A percentile compares a stretch with the other conserved stretches of the same genome.
Evolutionary conservation across 192 early-diverging fungal genomes (phyloP).

Genomic region (Backusella psychrophila): DNA sequence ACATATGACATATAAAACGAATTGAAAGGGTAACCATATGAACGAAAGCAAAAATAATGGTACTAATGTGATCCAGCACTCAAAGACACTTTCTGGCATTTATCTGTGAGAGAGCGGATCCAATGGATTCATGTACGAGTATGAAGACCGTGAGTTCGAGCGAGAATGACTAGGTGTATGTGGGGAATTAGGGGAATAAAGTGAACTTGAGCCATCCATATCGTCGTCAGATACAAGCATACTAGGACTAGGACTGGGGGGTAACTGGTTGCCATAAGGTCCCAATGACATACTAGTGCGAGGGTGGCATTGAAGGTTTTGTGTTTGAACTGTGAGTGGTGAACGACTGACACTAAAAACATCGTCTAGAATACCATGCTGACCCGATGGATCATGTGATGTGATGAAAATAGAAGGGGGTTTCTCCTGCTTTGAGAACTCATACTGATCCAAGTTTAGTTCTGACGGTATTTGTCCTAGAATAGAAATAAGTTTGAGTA

Average conservation of each 20-base stretch:
- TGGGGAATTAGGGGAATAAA: slow-evolving; percentile 28
- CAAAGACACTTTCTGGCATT: not conserved
- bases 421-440: not conserved
- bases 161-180: slow-evolving; percentile 24
- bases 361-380: slow-evolving; percentile 1
- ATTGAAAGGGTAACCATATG: not conserved
- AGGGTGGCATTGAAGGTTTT: slow-evolving; percentile 5
- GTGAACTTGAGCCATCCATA: slow-evolving; percentile 18
- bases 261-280: slow-evolving; percentile 15
- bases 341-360: not conserved
- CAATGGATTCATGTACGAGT: slow-evolving; percentile 9
- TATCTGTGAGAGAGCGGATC: slow-evolving; percentile 15
- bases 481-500: slow-evolving; percentile 1
- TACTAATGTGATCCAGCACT: not conserved
- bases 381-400: slow-evolving; percentile 14
- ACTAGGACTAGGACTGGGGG: slow-evolving; percentile 34
- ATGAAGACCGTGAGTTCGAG: not conserved
- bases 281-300: slow-evolving; percentile 1
- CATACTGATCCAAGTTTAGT: slow-evolving; percentile 5
- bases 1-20: not conserved
- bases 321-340: slow-evolving; percentile 13
- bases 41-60: not conserved
- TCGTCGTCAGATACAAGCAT: slow-evolving; percentile 36
- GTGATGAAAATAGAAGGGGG: slow-evolving; percentile 33
- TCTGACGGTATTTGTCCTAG: slow-evolving; percentile 23